Percentiles rank a stretch among this genome's conserved stretches.
Evolutionary conservation across 2,329 filamentous ascomycete species (phyloP).

Genomic region (Penicillium occitanis): DNA sequence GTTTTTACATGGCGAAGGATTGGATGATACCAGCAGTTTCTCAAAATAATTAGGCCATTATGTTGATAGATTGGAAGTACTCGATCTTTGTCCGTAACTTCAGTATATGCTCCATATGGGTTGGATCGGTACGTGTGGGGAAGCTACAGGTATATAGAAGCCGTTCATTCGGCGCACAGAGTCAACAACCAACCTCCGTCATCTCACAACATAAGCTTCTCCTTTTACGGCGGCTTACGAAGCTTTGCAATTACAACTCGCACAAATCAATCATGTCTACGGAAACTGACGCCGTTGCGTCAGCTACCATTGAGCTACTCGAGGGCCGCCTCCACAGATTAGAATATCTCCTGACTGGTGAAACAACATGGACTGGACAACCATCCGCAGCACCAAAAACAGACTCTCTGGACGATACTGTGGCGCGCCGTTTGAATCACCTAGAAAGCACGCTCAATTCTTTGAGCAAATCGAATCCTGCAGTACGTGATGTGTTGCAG

Average conservation of each 20-base stretch:
- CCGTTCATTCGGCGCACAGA: neutral
- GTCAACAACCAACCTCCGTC: neutral
- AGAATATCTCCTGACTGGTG: constrained; percentile 47
- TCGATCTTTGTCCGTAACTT: neutral
- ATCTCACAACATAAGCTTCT: neutral
- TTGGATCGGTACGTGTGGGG: neutral
- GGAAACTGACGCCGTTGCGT: constrained; percentile 38
- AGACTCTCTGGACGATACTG: constrained; percentile 38
- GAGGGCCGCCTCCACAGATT: constrained; percentile 46
- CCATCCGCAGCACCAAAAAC: constrained; percentile 37
- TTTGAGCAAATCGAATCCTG: constrained; percentile 40
- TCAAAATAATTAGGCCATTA: neutral
- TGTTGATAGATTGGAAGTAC: neutral
- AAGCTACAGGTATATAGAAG: neutral
- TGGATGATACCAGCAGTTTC: constrained; percentile 7
- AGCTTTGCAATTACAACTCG: constrained; percentile 8
- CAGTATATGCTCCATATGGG: neutral
- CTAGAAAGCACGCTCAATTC: constrained; percentile 41
- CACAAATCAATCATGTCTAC: constrained; percentile 29
- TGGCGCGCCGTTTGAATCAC: constrained; percentile 40
- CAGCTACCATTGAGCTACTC: constrained; percentile 45
- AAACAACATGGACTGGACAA: constrained; percentile 42
- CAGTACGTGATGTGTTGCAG: constrained; percentile 44
- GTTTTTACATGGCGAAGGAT: neutral
- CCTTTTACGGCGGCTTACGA: neutral